Evolutionary conservation across 352 stramenopile species (phyloP).

Genomic region (Phytophthora pistaciae): DNA sequence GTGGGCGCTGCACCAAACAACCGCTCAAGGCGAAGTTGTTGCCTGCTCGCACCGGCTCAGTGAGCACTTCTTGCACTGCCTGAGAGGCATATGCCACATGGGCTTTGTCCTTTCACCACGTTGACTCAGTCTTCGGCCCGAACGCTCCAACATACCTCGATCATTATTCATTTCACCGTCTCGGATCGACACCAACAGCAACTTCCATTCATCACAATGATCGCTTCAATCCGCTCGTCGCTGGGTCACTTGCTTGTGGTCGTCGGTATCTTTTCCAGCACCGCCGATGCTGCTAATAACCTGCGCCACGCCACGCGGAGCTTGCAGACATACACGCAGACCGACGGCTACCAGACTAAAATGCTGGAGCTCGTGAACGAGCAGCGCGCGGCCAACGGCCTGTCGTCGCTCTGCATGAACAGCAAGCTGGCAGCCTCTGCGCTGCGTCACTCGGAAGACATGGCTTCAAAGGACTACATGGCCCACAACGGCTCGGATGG

Average conservation of each 20-base stretch:
- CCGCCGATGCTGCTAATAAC: conserved; percentile 7
- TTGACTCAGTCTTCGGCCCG: conserved; percentile 1
- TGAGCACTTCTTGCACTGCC: conserved; percentile 9
- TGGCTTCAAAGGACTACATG: conserved; percentile 52
- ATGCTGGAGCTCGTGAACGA: conserved; percentile 46
- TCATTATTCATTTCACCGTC: conserved; percentile 27
- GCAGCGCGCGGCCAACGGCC: conserved; percentile 42
- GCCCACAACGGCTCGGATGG: conserved; percentile 52
- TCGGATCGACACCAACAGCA: conserved; percentile 2
- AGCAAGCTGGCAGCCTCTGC: conserved; percentile 30
- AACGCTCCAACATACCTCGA: not conserved
- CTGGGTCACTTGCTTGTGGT: conserved; percentile 19
- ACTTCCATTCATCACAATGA: conserved; percentile 10
- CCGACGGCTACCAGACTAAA: conserved; percentile 22
- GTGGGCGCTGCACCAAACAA: conserved; percentile 10
- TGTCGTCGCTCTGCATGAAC: conserved; percentile 48
- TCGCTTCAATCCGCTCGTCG: conserved; percentile 9
- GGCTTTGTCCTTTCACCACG: conserved; percentile 9
- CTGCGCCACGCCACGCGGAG: conserved; percentile 16
- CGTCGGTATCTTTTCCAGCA: conserved; percentile 12
- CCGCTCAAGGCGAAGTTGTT: conserved; percentile 11
- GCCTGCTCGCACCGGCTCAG: conserved; percentile 13
- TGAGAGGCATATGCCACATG: conserved; percentile 7
- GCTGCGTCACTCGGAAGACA: conserved; percentile 36
- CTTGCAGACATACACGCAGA: conserved; percentile 35